Conservation (phyloP, 2,329 filamentous ascomycete genomes). For the Cercospora berteroae region DNA sequence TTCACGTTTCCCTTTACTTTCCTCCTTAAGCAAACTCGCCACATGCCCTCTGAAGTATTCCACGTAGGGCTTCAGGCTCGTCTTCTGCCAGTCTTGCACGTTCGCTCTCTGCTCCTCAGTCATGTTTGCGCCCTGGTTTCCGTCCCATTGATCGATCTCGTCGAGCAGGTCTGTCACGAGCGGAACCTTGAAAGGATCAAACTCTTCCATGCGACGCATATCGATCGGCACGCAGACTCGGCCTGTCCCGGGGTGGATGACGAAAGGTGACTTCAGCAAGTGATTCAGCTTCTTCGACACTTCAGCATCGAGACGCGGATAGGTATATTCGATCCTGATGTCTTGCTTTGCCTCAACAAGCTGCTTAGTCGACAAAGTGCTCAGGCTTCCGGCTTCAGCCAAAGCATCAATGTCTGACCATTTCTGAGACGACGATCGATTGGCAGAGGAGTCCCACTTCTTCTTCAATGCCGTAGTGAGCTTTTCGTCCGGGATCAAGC, state of each 20-base stretch:
- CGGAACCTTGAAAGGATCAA: slow-evolving; percentile 85
- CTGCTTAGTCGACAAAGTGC: slow-evolving; percentile 53
- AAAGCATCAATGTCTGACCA: slow-evolving; percentile 92
- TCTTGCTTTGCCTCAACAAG: slow-evolving; percentile 91
- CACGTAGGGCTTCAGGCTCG: slow-evolving; percentile 86
- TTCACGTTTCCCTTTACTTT: slow-evolving; percentile 54
- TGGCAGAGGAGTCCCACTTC: slow-evolving; percentile 86
- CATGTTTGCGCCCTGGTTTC: slow-evolving; percentile 46
- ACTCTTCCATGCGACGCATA: slow-evolving; percentile 67
- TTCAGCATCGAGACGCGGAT: slow-evolving; percentile 92
- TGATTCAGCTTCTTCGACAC: slow-evolving; percentile 98
- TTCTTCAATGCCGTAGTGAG: slow-evolving; percentile 76
- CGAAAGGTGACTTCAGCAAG: slow-evolving; percentile 94
- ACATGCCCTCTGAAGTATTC: slow-evolving; percentile 87
- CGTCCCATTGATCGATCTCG: slow-evolving; percentile 82
- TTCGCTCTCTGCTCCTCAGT: slow-evolving; percentile 47
- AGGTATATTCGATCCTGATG: slow-evolving; percentile 94
- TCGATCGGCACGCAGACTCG: slow-evolving; percentile 96
- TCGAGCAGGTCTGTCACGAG: slow-evolving; percentile 77
- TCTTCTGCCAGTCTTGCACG: slow-evolving; percentile 92
- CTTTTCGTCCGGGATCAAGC: slow-evolving; percentile 76
- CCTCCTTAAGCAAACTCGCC: slow-evolving; percentile 72
- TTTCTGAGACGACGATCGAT: slow-evolving; percentile 73
- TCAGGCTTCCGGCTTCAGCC: slow-evolving; percentile 75
- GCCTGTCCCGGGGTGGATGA: slow-evolving; percentile 91